Evolutionary conservation across 495 filamentous ascomycete species (phyloP), one percentile per base, ranked within the genome.

Genomic region (Lichina pygmaea): DNA sequence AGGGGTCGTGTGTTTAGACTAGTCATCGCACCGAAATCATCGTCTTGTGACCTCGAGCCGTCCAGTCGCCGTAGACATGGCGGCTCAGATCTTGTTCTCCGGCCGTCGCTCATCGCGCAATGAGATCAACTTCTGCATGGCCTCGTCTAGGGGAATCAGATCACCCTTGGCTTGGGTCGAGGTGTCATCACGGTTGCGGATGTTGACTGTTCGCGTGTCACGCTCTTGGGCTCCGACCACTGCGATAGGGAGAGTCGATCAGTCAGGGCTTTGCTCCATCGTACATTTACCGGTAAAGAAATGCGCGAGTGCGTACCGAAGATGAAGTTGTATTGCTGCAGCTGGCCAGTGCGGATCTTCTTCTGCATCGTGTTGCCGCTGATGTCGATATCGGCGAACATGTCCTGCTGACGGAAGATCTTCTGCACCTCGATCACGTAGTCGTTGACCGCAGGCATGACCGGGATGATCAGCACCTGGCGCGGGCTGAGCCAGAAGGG

Each of bases 401-500:
- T 66, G 51, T 73, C 67, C 54, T 71, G 58, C 24, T 56, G 60
- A 45, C 67, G 66, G 51, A 78, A 65, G 16, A 71, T 59, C 9
- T 53, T 51, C 56, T 81, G 79, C 13, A 95, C 69, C 62, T 95
- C 89, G 55, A 78, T 65, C 13, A 75, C 83, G 55, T 95, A 97
- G 50, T 83, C 80, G 52, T 83, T 77, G 49, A 76, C 72, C 33
- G 71, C 69, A 15, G 78, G 78, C 68, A 86, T 86, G 49, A 97
- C 86, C 3, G 89, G 91, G 7, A 95, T 75, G 46, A 95, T 73
- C 49, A 95, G 63, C 42, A 95, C 71, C 62, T 97, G 89, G 15
- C 86, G 75, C 30, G 89, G 89, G 50, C 76, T 86, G 48, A 97
- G 61, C 89, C 89, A 97, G 70, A 94, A 93, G 0, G 89, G 89